phyloP scores from a whole-genome alignment of 139 green algal genomes.

The Spirogloea muscicola region DNA sequence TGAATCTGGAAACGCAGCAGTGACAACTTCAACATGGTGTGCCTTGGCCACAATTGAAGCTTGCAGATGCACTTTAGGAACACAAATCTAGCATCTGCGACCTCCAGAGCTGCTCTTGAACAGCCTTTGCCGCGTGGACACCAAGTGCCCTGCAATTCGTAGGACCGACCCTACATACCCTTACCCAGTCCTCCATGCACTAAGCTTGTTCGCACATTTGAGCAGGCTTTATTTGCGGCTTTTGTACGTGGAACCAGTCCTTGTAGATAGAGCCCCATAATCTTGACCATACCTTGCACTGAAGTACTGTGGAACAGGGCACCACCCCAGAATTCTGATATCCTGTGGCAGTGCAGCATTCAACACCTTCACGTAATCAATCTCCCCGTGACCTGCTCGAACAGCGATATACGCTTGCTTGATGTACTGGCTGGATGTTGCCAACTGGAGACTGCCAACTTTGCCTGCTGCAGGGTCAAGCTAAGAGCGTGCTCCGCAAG shows the following conservation, averaged over 20 bases:
- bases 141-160: neutral
- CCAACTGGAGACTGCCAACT: no score
- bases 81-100: no score
- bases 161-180: neutral
- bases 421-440: no score
- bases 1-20: no score
- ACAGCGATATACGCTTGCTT: no score
- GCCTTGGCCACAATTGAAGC: no score
- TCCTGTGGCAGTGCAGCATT: conserved; percentile 51
- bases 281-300: conserved; percentile 42
- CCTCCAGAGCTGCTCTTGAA: neutral
- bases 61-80: no score
- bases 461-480: no score
- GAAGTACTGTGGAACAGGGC: conserved; percentile 64
- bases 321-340: conserved; percentile 81
- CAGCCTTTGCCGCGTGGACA: neutral
- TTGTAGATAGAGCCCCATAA: neutral
- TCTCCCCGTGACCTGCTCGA: no score
- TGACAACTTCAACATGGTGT: no score
- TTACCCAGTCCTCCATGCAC: neutral
- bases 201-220: neutral
- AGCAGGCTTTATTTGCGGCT: neutral
- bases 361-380: no score
- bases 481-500: no score
- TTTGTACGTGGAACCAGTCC: neutral